Evolutionary conservation across 345 rosid genomes (phyloP).

Genomic region (Populus alba): DNA sequence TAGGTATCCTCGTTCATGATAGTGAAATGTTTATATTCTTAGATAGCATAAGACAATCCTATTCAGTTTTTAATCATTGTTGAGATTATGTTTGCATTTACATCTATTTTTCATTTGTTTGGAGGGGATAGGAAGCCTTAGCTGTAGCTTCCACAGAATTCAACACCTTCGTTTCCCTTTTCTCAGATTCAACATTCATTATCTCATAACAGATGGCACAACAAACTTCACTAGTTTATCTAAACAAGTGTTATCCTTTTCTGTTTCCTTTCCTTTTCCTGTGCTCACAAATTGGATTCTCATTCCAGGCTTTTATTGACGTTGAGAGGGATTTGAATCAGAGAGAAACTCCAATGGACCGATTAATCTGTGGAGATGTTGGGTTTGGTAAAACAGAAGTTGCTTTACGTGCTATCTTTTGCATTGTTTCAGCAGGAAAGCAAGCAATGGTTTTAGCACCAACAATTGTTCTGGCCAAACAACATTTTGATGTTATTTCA

Average conservation of each 20-base stretch:
- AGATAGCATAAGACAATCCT: neutral
- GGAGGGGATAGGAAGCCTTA: neutral
- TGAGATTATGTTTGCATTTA: neutral
- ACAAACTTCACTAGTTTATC: neutral
- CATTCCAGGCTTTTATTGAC: slow-evolving; percentile 82
- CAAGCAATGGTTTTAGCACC: slow-evolving; percentile 99
- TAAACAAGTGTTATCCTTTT: neutral
- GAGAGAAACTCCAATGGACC: slow-evolving; percentile 94
- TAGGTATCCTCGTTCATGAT: neutral
- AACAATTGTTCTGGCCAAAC: slow-evolving; percentile 89
- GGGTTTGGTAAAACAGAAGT: slow-evolving; percentile 99
- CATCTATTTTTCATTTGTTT: neutral
- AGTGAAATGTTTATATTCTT: neutral
- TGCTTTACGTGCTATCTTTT: slow-evolving; percentile 86
- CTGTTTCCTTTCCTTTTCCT: neutral
- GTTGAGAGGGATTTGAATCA: slow-evolving; percentile 89
- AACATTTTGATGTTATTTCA: slow-evolving; percentile 83
- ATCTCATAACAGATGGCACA: neutral
- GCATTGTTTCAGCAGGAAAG: slow-evolving; percentile 82
- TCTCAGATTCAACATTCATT: neutral
- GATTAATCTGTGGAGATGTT: slow-evolving; percentile 93
- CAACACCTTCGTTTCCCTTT: neutral
- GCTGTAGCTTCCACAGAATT: neutral
- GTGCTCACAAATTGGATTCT: slow-evolving; percentile 26
- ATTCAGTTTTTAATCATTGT: neutral